Evolutionary conservation across 1,284 basidiomycete species (phyloP), one percentile per base, ranked within the genome.

Genomic region (Sporisorium iseilematis-ciliati): DNA sequence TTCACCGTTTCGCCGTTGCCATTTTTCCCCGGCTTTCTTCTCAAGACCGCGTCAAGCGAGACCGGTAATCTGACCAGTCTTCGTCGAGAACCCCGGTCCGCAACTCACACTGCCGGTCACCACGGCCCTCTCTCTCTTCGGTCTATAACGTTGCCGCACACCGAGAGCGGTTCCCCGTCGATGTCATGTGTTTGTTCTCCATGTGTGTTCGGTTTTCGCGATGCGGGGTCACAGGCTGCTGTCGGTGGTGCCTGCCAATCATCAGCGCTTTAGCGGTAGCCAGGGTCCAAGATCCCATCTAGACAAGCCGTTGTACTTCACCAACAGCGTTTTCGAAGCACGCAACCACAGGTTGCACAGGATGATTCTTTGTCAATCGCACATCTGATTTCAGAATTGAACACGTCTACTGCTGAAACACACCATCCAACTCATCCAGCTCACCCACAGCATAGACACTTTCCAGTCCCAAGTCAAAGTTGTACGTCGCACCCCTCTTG

Each of bases 381-480:
- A 48, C 35, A 18, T 16, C 10, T 23, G 8, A 10, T 8, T 29
- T 2, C 4, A 3, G 14, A 11, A 25, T 2, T 11, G 3, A 7
- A 55, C 33, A 10, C 23, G 18, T 16, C 38, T 62, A 57, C 57
- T 60, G 54, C 62, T 75, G 66, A 29, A 80, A 80, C 45, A 77
- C 57, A 1, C 65, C 61, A 38, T 77, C 67, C 45, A 68, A 53
- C 57, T 81, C 80, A 18, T 82, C 77, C 38, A 77, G 46, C 58
- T 69, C 64, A 12, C 75, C 75, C 6, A 82, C 64, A 7, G 81
- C 81, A 49, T 70, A 65, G 11, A 87, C 86, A 42, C 79, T 82
- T 57, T 85, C 81, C 10, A 88, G 62, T 48, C 86, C 86, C 18
- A 88, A 75, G 78, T 88, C 87, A 65, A 86, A 88, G 71, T 86